Evolutionary conservation across 139 green algal species (phyloP).

Genomic region (Yamagishiella unicocca): DNA sequence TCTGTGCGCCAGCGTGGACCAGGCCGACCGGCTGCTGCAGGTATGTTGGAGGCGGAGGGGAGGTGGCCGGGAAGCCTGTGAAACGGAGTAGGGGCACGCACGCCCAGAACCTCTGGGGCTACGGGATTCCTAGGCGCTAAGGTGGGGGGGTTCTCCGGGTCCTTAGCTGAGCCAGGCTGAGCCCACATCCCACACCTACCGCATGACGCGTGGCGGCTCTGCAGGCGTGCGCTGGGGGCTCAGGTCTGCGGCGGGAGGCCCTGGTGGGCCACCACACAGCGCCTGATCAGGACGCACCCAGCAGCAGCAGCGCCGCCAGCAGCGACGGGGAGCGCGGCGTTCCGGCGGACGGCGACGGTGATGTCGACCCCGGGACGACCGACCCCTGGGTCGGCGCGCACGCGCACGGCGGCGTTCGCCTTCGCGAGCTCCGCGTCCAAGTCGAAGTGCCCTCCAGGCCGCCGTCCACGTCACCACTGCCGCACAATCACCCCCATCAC

Average conservation of each 20-base stretch:
- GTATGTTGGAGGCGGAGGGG: too few relatives aligned
- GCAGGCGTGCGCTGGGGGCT: constrained; percentile 1
- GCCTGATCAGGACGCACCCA: background rate
- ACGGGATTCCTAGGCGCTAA: too few relatives aligned
- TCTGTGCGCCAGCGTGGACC: constrained; percentile 10
- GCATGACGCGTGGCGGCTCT: too few relatives aligned
- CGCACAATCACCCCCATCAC: background rate
- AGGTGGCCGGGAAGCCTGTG: too few relatives aligned
- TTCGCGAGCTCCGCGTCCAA: background rate
- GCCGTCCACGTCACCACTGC: background rate
- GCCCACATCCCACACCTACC: too few relatives aligned
- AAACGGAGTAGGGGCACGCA: too few relatives aligned
- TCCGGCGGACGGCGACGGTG: too few relatives aligned
- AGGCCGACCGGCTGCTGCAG: constrained; percentile 43
- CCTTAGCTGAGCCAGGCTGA: too few relatives aligned
- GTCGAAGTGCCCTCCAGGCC: background rate
- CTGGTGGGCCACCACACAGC: background rate
- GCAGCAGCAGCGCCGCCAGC: background rate
- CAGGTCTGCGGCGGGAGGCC: background rate
- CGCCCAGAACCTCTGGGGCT: too few relatives aligned
- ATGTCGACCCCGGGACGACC: too few relatives aligned
- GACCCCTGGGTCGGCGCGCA: constrained; percentile 18
- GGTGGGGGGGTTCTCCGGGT: too few relatives aligned
- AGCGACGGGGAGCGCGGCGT: constrained; percentile 1
- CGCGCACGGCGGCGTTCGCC: background rate